Evolutionary conservation across 306 rosid species (phyloP), one percentile per base, ranked within the genome.

Genomic region (Gillenia trifoliata): DNA sequence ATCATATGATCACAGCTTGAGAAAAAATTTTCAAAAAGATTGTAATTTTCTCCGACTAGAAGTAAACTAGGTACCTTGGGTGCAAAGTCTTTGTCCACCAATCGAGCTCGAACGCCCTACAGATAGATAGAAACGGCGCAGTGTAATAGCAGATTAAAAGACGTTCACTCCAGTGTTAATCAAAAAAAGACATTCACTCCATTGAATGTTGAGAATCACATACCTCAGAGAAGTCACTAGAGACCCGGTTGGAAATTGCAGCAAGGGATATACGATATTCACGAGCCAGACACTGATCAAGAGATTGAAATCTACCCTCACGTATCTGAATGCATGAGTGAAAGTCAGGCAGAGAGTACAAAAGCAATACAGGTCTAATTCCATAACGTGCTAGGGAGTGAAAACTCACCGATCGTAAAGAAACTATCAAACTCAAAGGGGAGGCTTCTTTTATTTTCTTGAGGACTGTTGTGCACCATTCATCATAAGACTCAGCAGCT

Each of bases 301-400:
- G 96, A 74, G 92, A 83, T 88, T 90, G 86, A 82, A 90, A 92
- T 85, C 99, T 87, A 74, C 98, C 97, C 80, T 95, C 97, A 5
- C 99, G 96, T 64, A 92, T 95, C 99, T 95, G 69, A 72, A 74
- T 72, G 80, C 72, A 55, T 54, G 2, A 72, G 52, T 64, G 65
- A 66, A 79, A 75, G 86, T 83, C 68, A 75, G 64, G 71, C 12
- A 74, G 11, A 25, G 26, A 62, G 49, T 1, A 20, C 45, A 26
- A 52, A 54, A n/a, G 25, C 71, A 72, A 43, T 41, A 75, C 41
- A 67, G 68, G 54, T 25, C 56, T 73, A 84, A 68, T 70, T 66
- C 36, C 68, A 11, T 71, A 75, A 23, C 26, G 11, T 38, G 36
- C 61, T 36, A 50, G 77, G 69, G 62, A 70, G 66, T 36, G 59